Conservation (phyloP, 2,329 filamentous ascomycete species). For the Talaromyces islandicus region DNA sequence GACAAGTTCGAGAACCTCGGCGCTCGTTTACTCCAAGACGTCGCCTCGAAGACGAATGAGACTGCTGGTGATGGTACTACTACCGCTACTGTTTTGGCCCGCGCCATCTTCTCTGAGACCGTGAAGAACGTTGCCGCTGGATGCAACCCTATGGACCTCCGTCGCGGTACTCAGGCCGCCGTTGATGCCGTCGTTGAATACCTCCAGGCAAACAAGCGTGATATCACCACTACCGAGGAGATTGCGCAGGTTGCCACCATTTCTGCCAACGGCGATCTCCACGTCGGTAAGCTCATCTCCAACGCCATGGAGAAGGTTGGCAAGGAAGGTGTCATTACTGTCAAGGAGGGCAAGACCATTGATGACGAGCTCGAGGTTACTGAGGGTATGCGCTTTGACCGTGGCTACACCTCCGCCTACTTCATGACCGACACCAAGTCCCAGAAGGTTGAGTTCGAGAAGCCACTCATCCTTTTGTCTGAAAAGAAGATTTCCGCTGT, state of each 20-base stretch:
- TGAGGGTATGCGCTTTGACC: constrained; percentile 99
- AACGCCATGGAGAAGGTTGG: constrained; percentile 99
- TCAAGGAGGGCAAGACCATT: constrained; percentile 99
- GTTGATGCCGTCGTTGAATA: constrained; percentile 93
- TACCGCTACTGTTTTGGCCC: constrained; percentile 91
- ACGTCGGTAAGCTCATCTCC: constrained; percentile 92
- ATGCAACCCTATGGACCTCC: constrained; percentile 99
- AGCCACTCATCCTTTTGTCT: constrained; percentile 94
- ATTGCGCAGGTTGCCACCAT: constrained; percentile 98
- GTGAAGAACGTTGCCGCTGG: constrained; percentile 99
- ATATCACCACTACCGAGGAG: constrained; percentile 96
- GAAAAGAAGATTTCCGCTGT: constrained; percentile 99
- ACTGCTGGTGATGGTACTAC: constrained; percentile 97
- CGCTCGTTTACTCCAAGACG: constrained; percentile 92
- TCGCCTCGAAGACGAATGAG: constrained; percentile 99
- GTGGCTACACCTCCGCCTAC: constrained; percentile 96
- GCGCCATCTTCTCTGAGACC: constrained; percentile 98
- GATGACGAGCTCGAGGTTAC: constrained; percentile 97
- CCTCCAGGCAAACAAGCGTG: constrained; percentile 91
- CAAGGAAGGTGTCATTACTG: constrained; percentile 99
- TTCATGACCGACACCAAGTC: constrained; percentile 99
- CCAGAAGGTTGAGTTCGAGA: constrained; percentile 99
- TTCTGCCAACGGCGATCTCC: constrained; percentile 91
- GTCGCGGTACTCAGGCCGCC: constrained; percentile 92
- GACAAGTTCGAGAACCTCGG: constrained; percentile 99